These are phyloP conservation scores for Athelia psychrophila DNA, from an alignment of 1,284 basidiomycete species.

Conservation along the genomic window DNA sequence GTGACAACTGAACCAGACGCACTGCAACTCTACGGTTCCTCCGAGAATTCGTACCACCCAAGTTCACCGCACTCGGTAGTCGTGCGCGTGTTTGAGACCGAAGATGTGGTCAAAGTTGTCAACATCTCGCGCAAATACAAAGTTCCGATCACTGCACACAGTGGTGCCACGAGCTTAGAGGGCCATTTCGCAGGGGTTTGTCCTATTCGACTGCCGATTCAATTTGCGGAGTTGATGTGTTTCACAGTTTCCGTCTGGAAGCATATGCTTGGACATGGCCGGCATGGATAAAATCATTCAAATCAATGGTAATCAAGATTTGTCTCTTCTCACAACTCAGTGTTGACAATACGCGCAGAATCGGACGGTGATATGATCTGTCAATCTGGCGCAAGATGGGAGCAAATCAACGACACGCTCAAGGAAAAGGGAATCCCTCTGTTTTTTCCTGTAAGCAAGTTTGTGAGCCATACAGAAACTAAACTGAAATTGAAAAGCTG, in stretches of 20 bases:
- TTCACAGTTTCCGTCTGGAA: conserved; percentile 33
- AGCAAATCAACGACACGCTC: conserved; percentile 80
- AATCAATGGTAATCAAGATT: conserved; percentile 35
- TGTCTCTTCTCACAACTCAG: conserved; percentile 11
- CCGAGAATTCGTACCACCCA: conserved; percentile 67
- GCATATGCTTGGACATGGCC: conserved; percentile 67
- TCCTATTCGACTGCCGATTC: neutral
- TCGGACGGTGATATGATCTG: conserved; percentile 72
- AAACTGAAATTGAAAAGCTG: conserved; percentile 27
- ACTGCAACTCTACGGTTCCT: conserved; percentile 57
- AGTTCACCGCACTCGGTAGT: conserved; percentile 63
- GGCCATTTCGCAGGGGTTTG: conserved; percentile 32
- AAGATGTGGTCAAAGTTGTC: conserved; percentile 57
- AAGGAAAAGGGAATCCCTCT: conserved; percentile 65
- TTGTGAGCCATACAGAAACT: neutral
- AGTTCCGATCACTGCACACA: conserved; percentile 55
- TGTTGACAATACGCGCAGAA: conserved; percentile 26
- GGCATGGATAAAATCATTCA: conserved; percentile 62
- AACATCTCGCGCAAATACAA: conserved; percentile 54
- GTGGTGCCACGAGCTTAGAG: conserved; percentile 60
- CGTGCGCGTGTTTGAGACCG: conserved; percentile 45
- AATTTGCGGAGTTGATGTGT: neutral
- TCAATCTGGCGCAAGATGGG: conserved; percentile 86
- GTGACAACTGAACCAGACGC: conserved; percentile 50
- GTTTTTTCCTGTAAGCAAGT: conserved; percentile 63